phyloP scores from a whole-genome alignment of 257 asterid species.

The Agastache rugosa region DNA sequence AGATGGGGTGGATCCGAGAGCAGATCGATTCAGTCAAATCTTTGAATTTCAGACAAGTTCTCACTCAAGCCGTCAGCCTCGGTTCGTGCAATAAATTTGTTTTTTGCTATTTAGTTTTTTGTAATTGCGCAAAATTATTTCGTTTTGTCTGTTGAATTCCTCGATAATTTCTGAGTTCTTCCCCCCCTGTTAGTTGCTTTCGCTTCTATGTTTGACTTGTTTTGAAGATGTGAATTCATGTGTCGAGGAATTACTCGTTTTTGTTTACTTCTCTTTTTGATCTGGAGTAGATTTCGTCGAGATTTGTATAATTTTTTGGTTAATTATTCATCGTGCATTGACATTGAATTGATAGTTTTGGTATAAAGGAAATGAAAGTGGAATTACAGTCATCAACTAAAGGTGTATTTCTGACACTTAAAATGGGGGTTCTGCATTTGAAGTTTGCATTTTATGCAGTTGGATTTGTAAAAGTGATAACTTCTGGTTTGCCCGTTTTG shows the following conservation, averaged over 20 bases:
- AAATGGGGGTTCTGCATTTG: constrained; percentile 12
- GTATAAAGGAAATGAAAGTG: neutral
- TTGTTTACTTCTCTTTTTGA: neutral
- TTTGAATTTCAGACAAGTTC: constrained; percentile 76
- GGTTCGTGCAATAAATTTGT: constrained; percentile 50
- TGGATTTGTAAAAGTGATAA: neutral
- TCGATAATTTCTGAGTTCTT: neutral
- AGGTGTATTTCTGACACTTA: constrained; percentile 4
- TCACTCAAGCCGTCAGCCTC: constrained; percentile 85
- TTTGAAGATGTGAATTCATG: constrained; percentile 2
- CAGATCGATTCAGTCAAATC: constrained; percentile 94
- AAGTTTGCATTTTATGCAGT: constrained; percentile 1
- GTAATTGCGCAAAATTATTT: neutral
- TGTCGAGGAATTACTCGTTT: neutral
- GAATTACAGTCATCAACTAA: constrained; percentile 1
- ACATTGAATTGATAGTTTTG: neutral
- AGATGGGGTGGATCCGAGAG: constrained; percentile 96
- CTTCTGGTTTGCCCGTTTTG: neutral
- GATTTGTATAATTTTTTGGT: constrained; percentile 11
- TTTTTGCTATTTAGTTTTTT: neutral
- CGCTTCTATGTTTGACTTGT: neutral
- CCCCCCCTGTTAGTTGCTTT: neutral
- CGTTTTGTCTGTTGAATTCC: constrained; percentile 22
- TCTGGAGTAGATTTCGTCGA: neutral
- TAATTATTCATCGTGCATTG: constrained; percentile 3